Base-by-base conservation (phyloP, 108 stramenopile species). In the Aurantiochytrium sp. region DNA sequence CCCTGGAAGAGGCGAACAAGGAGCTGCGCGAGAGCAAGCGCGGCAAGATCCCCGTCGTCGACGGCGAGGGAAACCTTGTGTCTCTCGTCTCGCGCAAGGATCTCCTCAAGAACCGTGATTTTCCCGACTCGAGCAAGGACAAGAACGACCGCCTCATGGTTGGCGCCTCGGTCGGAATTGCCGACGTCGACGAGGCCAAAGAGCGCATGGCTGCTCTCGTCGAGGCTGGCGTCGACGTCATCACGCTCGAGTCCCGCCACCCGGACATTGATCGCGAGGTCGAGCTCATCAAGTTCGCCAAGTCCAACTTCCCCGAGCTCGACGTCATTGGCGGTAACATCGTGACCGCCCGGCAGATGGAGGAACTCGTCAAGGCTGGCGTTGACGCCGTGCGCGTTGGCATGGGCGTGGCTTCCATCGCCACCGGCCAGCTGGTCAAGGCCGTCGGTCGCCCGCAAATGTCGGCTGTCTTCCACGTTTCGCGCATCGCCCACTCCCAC, bases 291-390 rank as follows among this genome's bases (percentile, higher is more conserved):
- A 53, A 87, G 60, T 91, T 97, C 90, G 94, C 99, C 88, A 99
- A 99, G 93, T 60, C 69, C 25, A 93, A 89, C n/a, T 94, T 95
- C 88, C 98, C 99, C 19, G 88, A 92, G 47, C 89, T 99, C 5
- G 96, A 99, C 64, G 97, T 99, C 5, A 99, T 99, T 91, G 98
- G 96, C 64, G 99, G 99, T 35, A 99, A 99, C 91, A 97, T 99
- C 45, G 99, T 99, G 43, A 99, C 99, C 8, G 96, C 97, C 18
- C 90, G 94, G 0, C 99, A 99, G 94, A 98, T 98, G 42, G 91
- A 95, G 55, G 96, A 97, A 89, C 94, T 99, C 72, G 98, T 99
- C 91, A 92, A 97, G 89, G 98, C 98, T 55, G 99, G 99, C 49
- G 99, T 97, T 12, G 99, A 99, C 92, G 99, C 97, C 51, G 93